Conservation (phyloP, 148 eudicot species). For the Rhododendron kiyosumense region DNA sequence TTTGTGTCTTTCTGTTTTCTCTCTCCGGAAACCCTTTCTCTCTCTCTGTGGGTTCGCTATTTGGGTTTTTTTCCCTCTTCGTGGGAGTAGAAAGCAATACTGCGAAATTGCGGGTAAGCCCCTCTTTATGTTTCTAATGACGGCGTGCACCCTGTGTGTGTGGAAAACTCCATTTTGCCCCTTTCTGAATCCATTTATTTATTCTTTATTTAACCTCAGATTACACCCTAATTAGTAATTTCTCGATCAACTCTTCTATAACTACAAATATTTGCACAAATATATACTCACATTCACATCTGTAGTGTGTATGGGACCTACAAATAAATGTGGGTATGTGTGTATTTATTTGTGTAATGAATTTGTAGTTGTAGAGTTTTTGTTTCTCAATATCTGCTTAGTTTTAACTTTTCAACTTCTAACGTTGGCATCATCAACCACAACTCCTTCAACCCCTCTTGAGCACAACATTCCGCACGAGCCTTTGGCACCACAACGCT, state of each 20-base stretch:
- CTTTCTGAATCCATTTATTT: not conserved
- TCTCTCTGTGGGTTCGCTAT: not conserved
- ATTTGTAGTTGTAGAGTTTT: no score
- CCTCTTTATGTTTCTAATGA: not conserved
- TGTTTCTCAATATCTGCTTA: no score
- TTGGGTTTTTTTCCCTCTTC: not conserved
- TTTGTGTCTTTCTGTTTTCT: no score
- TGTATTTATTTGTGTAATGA: no score
- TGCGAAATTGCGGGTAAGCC: not conserved
- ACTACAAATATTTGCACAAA: no score
- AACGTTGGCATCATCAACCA: not conserved
- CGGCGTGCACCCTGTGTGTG: not conserved
- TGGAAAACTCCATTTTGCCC: not conserved
- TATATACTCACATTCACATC: no score
- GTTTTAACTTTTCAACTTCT: not conserved
- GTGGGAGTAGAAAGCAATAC: not conserved
- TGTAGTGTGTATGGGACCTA: no score
- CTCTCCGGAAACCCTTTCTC: no score
- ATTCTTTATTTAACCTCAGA: not conserved
- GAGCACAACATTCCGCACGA: not conserved
- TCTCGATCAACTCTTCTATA: no score
- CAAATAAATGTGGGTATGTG: no score
- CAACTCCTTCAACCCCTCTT: not conserved
- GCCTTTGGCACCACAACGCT: not conserved
- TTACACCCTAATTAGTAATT: not conserved